These are phyloP conservation scores for Penicillium digitatum DNA, from an alignment of 2,329 filamentous ascomycete species.

Conservation along the genomic window DNA sequence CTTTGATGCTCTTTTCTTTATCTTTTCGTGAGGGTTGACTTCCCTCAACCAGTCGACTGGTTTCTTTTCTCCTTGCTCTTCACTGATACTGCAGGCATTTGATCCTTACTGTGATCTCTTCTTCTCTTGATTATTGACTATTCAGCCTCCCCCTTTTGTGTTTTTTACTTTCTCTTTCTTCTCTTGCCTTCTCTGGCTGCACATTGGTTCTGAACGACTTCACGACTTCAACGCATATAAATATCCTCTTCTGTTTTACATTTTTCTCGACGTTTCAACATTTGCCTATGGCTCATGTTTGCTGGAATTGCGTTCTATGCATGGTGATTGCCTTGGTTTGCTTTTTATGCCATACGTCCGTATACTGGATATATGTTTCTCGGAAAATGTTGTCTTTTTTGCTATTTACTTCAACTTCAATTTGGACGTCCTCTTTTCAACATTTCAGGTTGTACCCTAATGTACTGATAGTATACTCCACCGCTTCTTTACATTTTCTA, in stretches of 20 bases:
- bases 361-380: conserved; percentile 11
- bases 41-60: neutral
- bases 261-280: neutral
- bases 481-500: neutral
- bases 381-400: neutral
- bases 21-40: conserved; percentile 4
- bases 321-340: conserved; percentile 6
- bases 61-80: neutral
- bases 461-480: neutral
- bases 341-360: neutral
- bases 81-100: neutral
- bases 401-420: neutral
- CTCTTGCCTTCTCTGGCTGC: neutral
- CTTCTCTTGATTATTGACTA: neutral
- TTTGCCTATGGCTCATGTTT: neutral
- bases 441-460: neutral
- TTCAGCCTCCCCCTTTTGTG: neutral
- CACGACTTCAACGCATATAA: conserved; percentile 5
- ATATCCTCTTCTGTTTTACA: conserved; percentile 5
- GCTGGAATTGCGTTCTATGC: conserved; percentile 1
- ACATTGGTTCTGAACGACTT: neutral
- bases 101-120: neutral
- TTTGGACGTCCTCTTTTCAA: neutral
- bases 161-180: neutral
- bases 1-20: conserved; percentile 1